Evolutionary conservation across 2,329 filamentous ascomycete genomes (phyloP), one percentile per base, ranked within the genome.

Genomic region (Aspergillus intermedius): DNA sequence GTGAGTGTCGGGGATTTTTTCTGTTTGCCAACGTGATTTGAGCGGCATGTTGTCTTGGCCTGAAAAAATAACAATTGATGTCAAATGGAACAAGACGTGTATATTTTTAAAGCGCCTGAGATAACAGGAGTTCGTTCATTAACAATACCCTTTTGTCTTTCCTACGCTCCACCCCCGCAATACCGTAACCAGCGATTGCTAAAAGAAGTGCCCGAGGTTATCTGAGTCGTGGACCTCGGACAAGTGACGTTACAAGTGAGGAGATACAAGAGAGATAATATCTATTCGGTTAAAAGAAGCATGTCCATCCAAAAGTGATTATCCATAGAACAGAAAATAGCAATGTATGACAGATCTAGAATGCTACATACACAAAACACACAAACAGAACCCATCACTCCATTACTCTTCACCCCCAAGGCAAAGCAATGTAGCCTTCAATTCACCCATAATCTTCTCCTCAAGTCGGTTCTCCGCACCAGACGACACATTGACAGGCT

Each of bases 371-470:
- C 43, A 52, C 53, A 59, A 37, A 32, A 35, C 23, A 32, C 8
- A 44, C 15, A 17, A 13, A n/a, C 5, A 44, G n/a, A 22, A 44
- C 5, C 41, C 19, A 43, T 43, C 41, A n/a, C 6, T 42, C 19
- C 56, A 59, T 62, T 56, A 62, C 19, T 71, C 69, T 46, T 64
- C 63, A 28, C 66, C 65, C 15, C 63, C 63, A 45, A 77, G 60
- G 61, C 73, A 74, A 22, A 60, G 57, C 54, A 75, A 46, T 17
- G 73, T 77, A 4, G 77, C 79, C 60, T 79, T 78, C 59, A 93
- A 71, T 65, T 91, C 83, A 49, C 68, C 75, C 22, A 91, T 74
- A 5, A 93, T 81, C 71, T 85, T 88, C 62, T 86, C 82, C 67
- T 95, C 88, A 46, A 95, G 72, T 59, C 79, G 68, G 63, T 78